phyloP scores from a whole-genome alignment of 2,329 filamentous ascomycete species.

The Calonectria pseudoturangicola region DNA sequence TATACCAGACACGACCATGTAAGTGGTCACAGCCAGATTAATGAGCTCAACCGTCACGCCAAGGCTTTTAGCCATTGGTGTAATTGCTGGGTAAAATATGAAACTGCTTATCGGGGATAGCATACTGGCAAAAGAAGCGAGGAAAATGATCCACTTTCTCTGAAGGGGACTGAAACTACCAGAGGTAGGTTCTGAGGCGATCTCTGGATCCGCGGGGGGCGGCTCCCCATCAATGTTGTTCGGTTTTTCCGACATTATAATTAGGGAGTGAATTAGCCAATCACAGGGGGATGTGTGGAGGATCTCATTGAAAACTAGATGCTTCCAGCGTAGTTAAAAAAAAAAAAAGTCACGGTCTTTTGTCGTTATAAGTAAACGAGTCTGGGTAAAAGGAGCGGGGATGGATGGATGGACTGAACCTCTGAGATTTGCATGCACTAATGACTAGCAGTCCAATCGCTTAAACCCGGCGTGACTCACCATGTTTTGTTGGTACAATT shows the following conservation, averaged over 20 bases:
- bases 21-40: slow-evolving; percentile 9
- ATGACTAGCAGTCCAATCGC: slow-evolving; percentile 1
- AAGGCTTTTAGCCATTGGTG: slow-evolving; percentile 5
- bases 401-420: slow-evolving; percentile 1
- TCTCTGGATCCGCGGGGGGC: background rate
- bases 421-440: background rate
- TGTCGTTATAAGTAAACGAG: background rate
- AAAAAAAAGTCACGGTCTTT: background rate
- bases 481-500: background rate
- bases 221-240: background rate
- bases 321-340: background rate
- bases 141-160: slow-evolving; percentile 11
- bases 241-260: background rate
- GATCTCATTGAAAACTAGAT: background rate
- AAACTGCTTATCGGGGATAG: slow-evolving; percentile 11
- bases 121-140: slow-evolving; percentile 6
- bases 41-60: slow-evolving; percentile 7
- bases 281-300: background rate
- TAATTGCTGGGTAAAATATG: slow-evolving; percentile 20
- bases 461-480: slow-evolving; percentile 1
- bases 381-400: background rate
- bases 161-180: background rate
- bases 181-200: background rate
- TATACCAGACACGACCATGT: slow-evolving; percentile 2
- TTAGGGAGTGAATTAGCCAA: too few relatives aligned